Evolutionary conservation across 768 basidiomycete genomes (phyloP), one percentile per base, ranked within the genome.

Genomic region (Tricholoma furcatifolium): DNA sequence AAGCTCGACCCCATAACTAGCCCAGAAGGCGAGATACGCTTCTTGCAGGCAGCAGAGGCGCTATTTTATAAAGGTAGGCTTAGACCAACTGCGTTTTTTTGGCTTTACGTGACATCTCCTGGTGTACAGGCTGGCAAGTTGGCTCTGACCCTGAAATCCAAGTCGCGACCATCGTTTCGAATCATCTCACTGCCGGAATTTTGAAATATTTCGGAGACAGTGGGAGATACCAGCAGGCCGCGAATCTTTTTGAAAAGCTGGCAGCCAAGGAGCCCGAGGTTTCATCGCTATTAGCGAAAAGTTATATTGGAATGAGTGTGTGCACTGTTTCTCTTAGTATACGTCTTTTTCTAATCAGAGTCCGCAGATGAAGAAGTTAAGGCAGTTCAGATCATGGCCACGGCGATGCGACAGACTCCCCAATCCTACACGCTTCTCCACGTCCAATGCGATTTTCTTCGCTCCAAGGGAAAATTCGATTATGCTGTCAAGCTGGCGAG

Each of bases 61-160:
- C 71, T 96, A 32, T 98, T 98, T 62, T 70, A 82, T 65, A 94
- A 96, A 70, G 94, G 93, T 63, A 27, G 2, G 55, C 9, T 14
- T 21, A 4, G 15, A 20, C 1, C 7, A 4, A 27, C 2, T 17
- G 17, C 40, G 11, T 24, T 18, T 38, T 10, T 35, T 48, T 32
- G 2, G 21, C 10, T 34, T n/a, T 40, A n/a, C 18, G n/a, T 24
- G 6, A 8, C 30, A 11, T 20, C 3, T 49, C 27, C 35, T 52
- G 18, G 23, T 10, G 12, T 20, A 11, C 58, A 95, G 94, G 96
- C 31, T 98, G 97, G 97, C 95, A 97, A 65, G 90, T 98, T 7
- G 97, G 96, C 2, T 97, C 94, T 0, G 97, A 98, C 58, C 97
- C 97, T 0, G 97, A 99, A 70, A 96, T 98, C 20, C 97, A 99